Evolutionary conservation across 164 flowering plant genomes (phyloP).

Genomic region (Akebia trifoliata): DNA sequence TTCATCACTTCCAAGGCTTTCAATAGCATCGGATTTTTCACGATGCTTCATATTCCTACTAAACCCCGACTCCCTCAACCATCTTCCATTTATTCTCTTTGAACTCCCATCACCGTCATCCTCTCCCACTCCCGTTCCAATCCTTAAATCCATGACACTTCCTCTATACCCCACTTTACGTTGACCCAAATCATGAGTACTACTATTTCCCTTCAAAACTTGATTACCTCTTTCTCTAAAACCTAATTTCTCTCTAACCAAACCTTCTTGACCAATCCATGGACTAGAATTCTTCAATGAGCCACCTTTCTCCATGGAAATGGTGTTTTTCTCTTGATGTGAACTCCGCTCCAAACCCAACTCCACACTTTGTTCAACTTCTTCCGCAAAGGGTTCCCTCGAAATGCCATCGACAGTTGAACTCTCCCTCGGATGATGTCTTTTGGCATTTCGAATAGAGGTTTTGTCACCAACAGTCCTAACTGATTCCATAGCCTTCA

Average conservation of each 20-base stretch:
- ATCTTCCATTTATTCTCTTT: slow-evolving; percentile 8
- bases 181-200: background rate
- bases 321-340: background rate
- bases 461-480: slow-evolving; percentile 29
- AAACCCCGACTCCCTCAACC: background rate
- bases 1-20: slow-evolving; percentile 5
- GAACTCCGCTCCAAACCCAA: background rate
- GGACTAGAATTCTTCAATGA: background rate
- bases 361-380: slow-evolving; percentile 5
- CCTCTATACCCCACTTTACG: slow-evolving; percentile 7
- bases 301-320: slow-evolving; percentile 8
- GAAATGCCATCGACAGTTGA: background rate
- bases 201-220: background rate
- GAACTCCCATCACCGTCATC: background rate
- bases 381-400: background rate
- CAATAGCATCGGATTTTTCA: background rate
- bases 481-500: slow-evolving; percentile 80
- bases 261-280: slow-evolving; percentile 1
- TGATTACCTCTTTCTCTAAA: slow-evolving; percentile 10
- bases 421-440: background rate
- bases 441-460: background rate
- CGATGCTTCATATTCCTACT: background rate
- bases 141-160: slow-evolving; percentile 2
- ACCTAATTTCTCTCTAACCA: slow-evolving; percentile 5
- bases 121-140: background rate